Evolutionary conservation across 202 grass and related monocot species (phyloP).

Genomic region (Dendrocalamus latiflorus): DNA sequence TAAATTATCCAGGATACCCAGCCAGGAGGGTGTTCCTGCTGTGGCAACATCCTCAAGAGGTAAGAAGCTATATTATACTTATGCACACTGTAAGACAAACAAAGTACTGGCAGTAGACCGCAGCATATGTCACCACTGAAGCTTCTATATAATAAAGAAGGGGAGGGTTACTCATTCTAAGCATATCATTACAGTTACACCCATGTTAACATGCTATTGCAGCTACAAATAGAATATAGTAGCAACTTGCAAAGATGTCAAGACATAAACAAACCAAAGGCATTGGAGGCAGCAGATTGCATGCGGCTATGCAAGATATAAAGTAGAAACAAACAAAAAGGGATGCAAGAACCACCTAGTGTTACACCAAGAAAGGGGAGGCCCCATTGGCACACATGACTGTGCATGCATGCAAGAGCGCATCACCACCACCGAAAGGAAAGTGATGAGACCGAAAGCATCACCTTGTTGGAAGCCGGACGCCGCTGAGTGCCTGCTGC

Average conservation of each 20-base stretch:
- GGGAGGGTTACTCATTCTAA: background rate
- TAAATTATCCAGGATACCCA: background rate
- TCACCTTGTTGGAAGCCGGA: constrained; percentile 29
- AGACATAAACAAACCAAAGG: constrained; percentile 30
- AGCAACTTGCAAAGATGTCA: background rate
- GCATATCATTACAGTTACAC: background rate
- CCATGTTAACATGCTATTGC: constrained; percentile 14
- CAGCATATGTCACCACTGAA: background rate
- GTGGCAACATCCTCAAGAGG: background rate
- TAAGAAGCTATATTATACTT: background rate
- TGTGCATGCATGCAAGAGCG: constrained; percentile 24
- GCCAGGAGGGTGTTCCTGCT: constrained; percentile 1
- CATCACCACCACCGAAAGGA: background rate
- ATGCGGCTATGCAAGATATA: background rate
- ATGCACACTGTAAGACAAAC: background rate
- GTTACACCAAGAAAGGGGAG: constrained; percentile 1
- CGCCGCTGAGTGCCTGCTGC: background rate
- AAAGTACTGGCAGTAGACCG: background rate
- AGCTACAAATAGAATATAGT: background rate
- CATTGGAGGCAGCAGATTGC: background rate
- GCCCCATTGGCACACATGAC: constrained; percentile 28
- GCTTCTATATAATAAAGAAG: background rate
- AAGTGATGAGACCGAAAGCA: background rate
- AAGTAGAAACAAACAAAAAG: constrained; percentile 46
- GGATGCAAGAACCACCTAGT: background rate